phyloP scores from a whole-genome alignment of 208 protist species.

The Trypanosoma theileri region DNA sequence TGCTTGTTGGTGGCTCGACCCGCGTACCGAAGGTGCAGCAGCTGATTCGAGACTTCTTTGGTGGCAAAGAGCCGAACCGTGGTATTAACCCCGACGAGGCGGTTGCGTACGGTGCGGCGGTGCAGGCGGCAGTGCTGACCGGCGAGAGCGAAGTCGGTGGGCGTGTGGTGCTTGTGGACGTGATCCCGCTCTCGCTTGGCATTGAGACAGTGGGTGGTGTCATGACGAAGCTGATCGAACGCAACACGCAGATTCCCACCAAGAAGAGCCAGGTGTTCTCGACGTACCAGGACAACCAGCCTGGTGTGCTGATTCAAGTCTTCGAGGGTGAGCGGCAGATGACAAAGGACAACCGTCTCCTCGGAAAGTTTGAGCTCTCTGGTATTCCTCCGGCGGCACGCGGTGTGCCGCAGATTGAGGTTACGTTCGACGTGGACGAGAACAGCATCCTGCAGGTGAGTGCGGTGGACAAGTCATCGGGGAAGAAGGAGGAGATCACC shows the following conservation, averaged over 20 bases:
- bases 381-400: slow-evolving; percentile 72
- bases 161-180: slow-evolving; percentile 80
- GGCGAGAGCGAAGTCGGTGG: slow-evolving; percentile 71
- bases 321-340: slow-evolving; percentile 94
- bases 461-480: slow-evolving; percentile 93
- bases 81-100: slow-evolving; percentile 94
- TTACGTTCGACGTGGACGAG: slow-evolving; percentile 98
- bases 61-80: slow-evolving; percentile 91
- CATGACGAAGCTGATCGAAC: slow-evolving; percentile 91
- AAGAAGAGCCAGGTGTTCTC: slow-evolving; percentile 90
- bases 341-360: slow-evolving; percentile 91
- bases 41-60: slow-evolving; percentile 95
- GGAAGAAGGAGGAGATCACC: slow-evolving; percentile 72
- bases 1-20: slow-evolving; percentile 96
- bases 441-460: slow-evolving; percentile 97
- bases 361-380: slow-evolving; percentile 94
- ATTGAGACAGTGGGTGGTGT: slow-evolving; percentile 92
- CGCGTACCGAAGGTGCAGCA: slow-evolving; percentile 99
- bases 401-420: slow-evolving; percentile 97
- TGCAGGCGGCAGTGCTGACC: slow-evolving; percentile 96
- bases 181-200: slow-evolving; percentile 95
- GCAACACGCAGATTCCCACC: slow-evolving; percentile 86
- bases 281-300: slow-evolving; percentile 86
- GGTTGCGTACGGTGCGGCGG: slow-evolving; percentile 94
- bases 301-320: slow-evolving; percentile 91